Evolutionary conservation across 345 rosid species (phyloP), one percentile per base, ranked within the genome.

Genomic region (Firmiana major): DNA sequence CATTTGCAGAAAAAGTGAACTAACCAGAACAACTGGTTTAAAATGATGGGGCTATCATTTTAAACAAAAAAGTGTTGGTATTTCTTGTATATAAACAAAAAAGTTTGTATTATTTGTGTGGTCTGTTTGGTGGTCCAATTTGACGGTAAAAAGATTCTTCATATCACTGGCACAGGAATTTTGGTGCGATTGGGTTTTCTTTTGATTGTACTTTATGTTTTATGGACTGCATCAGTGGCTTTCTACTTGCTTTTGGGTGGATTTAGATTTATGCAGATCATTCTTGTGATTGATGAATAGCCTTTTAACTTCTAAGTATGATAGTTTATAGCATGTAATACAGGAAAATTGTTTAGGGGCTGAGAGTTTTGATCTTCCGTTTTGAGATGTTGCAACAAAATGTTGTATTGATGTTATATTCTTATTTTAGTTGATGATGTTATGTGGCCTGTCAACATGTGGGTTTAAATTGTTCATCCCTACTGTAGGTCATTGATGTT

Each of bases 401-500:
- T 65, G 49, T 40, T 19, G 19, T n/a, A 8, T 66, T 8, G 38
- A 43, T 42, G 55, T n/a, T 68, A 17, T 68, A 22, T 57, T 57
- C 28, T 57, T 21, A 28, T 68, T 28, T 65, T 11, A 45, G 4
- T 68, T 21, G 73, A 21, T 21, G 36, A 57, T 57, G n/a, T n/a
- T n/a, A n/a, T 46, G 38, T 24, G n/a, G 3, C 28, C 21, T 45
- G 34, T 68, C 36, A 36, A 63, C 45, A 59, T 73, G 16, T 17
- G 19, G 74, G 46, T 59, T 75, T 69, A 62, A 68, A 36, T 75
- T 45, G 74, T 9, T 22, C 43, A 15, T 45, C 34, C 21, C 74
- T 70, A 74, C 38, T 73, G 81, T 89, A 93, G 98, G 90, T 94
- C 55, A 93, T 94, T 80, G 85, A 89, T 81, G 95, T 90, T 73